These are phyloP conservation scores for Cystofilobasidium macerans DNA, from an alignment of 768 basidiomycete genomes.

Conservation along the genomic window DNA sequence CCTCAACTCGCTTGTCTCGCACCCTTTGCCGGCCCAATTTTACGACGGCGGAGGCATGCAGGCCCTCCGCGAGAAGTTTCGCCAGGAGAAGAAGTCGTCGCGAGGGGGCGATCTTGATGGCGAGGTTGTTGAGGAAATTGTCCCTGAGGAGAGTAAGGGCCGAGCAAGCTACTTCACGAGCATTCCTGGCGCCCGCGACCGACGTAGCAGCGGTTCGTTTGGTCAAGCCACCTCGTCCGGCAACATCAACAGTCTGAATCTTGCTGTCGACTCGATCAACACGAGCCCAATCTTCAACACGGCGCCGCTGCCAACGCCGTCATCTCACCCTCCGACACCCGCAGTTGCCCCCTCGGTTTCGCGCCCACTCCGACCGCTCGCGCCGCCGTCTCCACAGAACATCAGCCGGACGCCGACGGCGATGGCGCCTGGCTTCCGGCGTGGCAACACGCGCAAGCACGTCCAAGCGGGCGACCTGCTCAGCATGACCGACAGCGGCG, in stretches of 20 bases:
- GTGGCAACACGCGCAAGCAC: conserved; percentile 28
- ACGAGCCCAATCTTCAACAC: conserved; percentile 3
- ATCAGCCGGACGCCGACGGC: not conserved
- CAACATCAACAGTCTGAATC: conserved; percentile 12
- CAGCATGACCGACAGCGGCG: conserved; percentile 38
- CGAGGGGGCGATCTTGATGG: conserved; percentile 13
- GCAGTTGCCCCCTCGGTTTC: conserved; percentile 25
- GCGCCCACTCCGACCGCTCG: not conserved
- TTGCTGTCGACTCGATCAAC: conserved; percentile 29
- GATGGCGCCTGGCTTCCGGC: conserved; percentile 10
- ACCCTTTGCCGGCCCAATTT: conserved; percentile 81
- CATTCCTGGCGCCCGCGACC: conserved; percentile 30
- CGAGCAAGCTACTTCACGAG: conserved; percentile 40
- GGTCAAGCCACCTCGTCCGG: not conserved
- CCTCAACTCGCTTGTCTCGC: conserved; percentile 92
- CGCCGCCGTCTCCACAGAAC: not conserved
- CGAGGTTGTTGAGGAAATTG: conserved; percentile 16
- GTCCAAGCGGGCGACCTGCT: conserved; percentile 41
- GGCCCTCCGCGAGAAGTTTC: conserved; percentile 80
- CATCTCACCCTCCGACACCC: not conserved
- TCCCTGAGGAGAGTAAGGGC: conserved; percentile 5
- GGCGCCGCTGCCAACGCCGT: not conserved
- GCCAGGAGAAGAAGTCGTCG: conserved; percentile 34
- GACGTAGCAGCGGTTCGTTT: conserved; percentile 24
- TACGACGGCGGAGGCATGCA: conserved; percentile 87